A percentile compares a stretch with the other conserved stretches of the same genome.
These are phyloP conservation scores for Vitis hybrid DNA, from an alignment of 177 flowering plant genomes.

Conservation along the genomic window DNA sequence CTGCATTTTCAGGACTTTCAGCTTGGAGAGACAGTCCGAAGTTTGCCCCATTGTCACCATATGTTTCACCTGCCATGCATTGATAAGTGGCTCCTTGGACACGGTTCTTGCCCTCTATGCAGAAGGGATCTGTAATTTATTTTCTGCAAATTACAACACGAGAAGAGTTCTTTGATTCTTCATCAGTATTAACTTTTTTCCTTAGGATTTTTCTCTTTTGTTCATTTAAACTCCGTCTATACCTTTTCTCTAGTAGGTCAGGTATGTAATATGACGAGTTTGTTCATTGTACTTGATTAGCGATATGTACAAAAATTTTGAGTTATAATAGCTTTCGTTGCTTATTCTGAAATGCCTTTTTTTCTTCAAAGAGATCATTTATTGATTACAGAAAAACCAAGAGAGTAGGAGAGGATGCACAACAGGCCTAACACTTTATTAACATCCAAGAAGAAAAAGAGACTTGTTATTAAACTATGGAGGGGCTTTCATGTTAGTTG, in stretches of 20 bases:
- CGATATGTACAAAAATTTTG: conserved; percentile 19
- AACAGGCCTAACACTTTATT: too few species aligned
- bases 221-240: background rate
- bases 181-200: background rate
- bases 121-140: conserved; percentile 63
- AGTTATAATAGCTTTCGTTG: background rate
- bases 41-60: conserved; percentile 83
- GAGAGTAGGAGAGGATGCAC: too few species aligned
- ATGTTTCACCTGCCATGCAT: conserved; percentile 88
- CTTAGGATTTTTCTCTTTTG: conserved; percentile 3
- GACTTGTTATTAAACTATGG: background rate
- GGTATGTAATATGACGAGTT: background rate
- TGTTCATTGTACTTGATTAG: conserved; percentile 6
- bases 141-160: conserved; percentile 19
- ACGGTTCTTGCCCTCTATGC: conserved; percentile 89
- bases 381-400: too few species aligned
- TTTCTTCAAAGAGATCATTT: background rate
- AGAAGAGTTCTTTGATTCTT: conserved; percentile 13
- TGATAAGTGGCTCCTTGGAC: conserved; percentile 82
- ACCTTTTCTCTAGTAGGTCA: background rate
- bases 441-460: background rate
- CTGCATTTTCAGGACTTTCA: conserved; percentile 62
- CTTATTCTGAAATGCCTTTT: background rate
- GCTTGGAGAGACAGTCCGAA: conserved; percentile 76
- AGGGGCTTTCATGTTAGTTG: background rate